Base-by-base conservation (phyloP, 2,329 filamentous ascomycete genomes). In the Claviceps digitariae region DNA sequence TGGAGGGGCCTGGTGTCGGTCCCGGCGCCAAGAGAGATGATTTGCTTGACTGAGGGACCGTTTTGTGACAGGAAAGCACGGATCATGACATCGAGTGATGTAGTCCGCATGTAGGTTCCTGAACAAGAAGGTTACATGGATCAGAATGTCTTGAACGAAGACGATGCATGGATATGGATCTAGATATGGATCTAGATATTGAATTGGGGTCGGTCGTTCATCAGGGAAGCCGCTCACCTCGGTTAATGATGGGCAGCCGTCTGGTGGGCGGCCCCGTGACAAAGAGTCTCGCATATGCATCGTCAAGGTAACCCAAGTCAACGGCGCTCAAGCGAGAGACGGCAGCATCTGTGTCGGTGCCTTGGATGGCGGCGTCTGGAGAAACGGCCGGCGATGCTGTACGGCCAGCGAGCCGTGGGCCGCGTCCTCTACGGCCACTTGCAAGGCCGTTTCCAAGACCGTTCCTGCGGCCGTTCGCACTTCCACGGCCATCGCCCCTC, bases 21-120 rank as follows among this genome's bases (percentile, higher is more conserved):
- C 25, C 93, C 93, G 17, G 93, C 91, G 31, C 93, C 93, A 1
- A 98, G 78, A 0, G 90, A 96, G 56, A 98, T 78, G 55, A 98
- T 89, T 65, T 98, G 93, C 57, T 80, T 81, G 46, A 69, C 56
- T 2, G 58, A 58, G 3, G 60, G 56, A 23, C 64, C 61, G 40
- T 63, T 60, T 12, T 65, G 61, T 3, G 71, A 66, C 13, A 97
- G 73, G 62, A 97, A 97, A 8, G 72, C 74, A 51, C 79, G 67
- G 43, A 97, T 80, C 1, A 98, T 79, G 13, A 69, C 73, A 68
- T 98, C 90, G 57, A 98, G 83, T 25, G 87, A 87, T 5, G 78
- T 80, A 9, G 90, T 96, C 56, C 93, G 83, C 23, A 90, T 85
- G 63, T 96, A 97, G n/a, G 91, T 97, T 51, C 90, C 90, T 91